A percentile compares a stretch with the other conserved stretches of the same genome.
phyloP scores from a whole-genome alignment of 306 rosid species.

The Lathyrus aphaca region DNA sequence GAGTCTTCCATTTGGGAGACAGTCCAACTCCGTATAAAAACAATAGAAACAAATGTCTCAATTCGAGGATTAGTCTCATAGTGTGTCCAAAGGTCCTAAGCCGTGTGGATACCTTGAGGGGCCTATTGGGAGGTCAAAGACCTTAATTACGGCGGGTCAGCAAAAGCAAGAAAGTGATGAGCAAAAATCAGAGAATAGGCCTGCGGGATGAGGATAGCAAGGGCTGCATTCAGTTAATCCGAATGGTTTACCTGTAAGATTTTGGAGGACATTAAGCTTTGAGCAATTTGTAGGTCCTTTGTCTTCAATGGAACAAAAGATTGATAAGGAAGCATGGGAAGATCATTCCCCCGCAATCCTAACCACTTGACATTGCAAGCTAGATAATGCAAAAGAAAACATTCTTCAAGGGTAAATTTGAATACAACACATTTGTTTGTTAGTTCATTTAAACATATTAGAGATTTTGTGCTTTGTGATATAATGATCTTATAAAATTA shows the following conservation, averaged over 20 bases:
- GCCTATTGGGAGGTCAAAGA: neutral
- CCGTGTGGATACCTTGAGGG: neutral
- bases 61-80: neutral
- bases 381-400: constrained; percentile 38
- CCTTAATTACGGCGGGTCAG: neutral
- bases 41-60: neutral
- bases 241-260: constrained; percentile 60
- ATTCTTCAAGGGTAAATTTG: neutral
- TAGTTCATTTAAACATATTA: constrained; percentile 19
- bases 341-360: constrained; percentile 76
- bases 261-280: constrained; percentile 77
- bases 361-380: constrained; percentile 92
- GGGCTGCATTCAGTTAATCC: constrained; percentile 8
- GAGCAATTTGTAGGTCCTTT: constrained; percentile 76
- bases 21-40: neutral
- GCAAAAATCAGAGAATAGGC: constrained; percentile 12
- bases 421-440: constrained; percentile 2
- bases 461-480: neutral
- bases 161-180: neutral
- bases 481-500: constrained; percentile 36
- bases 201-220: constrained; percentile 16
- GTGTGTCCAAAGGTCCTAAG: neutral
- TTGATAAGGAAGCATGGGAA: constrained; percentile 60
- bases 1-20: neutral
- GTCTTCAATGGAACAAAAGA: constrained; percentile 71